Base-by-base conservation (phyloP, 768 basidiomycete genomes). In the Strobilomyces dryophilus region DNA sequence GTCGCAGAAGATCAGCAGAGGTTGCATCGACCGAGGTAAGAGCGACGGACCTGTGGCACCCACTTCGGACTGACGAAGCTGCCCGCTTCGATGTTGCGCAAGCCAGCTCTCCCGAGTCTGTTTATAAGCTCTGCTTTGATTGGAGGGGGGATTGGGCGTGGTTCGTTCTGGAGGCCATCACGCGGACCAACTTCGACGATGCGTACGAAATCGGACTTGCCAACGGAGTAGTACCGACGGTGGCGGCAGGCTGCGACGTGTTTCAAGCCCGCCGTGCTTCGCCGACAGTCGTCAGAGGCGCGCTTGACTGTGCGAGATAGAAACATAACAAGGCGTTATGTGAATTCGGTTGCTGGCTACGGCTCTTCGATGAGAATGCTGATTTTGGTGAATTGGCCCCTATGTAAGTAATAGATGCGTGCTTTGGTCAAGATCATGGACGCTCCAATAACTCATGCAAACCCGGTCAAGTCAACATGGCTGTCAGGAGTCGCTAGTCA, bases 31-130 rank as follows among this genome's bases (percentile, higher is more conserved):
- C 5, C 32, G 31, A 14, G 29, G 5, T 3, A 44, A 29, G 42
- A 68, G 10, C 6, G 29, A 60, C 63, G 18, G 20, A 63, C 93
- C 81, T 95, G 93, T 0, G 92, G 93, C 24, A 95, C 88, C 88
- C 92, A 92, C 70, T 92, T 93, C 0, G 89, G 89, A 67, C 90
- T 90, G 53, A 95, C 93, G 65, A 95, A 93, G 66, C 90, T 92
- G 8, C 93, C 93, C 1, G 83, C 81, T 69, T 95, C 92, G 58
- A 95, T 85, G 51, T 74, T 81, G 55, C 74, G 73, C 60, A 83
- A 65, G 0, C 92, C 93, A 10, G 90, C 85, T 17, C 66, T 66
- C 3, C 79, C 81, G 11, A 98, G 81, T 14, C 85, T 74, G 56
- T 89, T 80, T 51, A 98, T 83, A 49, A 98, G 79, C 55, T 88